These are phyloP conservation scores for Curvularia eragrostidis DNA, from an alignment of 2,329 filamentous ascomycete species.

Conservation along the genomic window DNA sequence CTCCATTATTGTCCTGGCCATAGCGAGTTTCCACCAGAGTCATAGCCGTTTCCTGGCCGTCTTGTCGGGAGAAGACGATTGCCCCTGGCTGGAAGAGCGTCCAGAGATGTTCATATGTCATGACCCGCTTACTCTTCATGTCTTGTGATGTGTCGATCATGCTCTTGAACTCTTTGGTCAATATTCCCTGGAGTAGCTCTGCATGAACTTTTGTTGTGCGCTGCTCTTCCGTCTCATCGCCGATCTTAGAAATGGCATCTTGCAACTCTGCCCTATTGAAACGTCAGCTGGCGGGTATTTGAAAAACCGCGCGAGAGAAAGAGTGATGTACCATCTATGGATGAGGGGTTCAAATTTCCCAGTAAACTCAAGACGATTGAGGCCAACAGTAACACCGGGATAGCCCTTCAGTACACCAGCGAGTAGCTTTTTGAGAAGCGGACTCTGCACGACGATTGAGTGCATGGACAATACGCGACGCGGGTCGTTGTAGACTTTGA, in stretches of 20 bases:
- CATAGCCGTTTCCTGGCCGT: conserved; percentile 48
- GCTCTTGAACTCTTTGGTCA: conserved; percentile 52
- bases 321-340: conserved; percentile 64
- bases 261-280: conserved; percentile 36
- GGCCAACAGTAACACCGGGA: conserved; percentile 66
- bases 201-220: conserved; percentile 49
- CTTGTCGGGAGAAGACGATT: conserved; percentile 41
- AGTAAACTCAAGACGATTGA: conserved; percentile 68
- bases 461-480: conserved; percentile 67
- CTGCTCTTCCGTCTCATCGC: conserved; percentile 37
- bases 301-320: not conserved
- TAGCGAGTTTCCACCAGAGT: conserved; percentile 41
- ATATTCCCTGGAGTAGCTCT: conserved; percentile 47
- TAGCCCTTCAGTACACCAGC: conserved; percentile 64
- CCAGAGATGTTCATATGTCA: conserved; percentile 55
- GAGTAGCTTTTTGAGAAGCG: conserved; percentile 65
- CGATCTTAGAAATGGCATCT: conserved; percentile 32
- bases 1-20: conserved; percentile 42
- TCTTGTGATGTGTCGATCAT: conserved; percentile 52
- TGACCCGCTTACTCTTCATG: conserved; percentile 50
- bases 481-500: conserved; percentile 56
- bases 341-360: conserved; percentile 70
- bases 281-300: not conserved
- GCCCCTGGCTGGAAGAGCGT: conserved; percentile 52
- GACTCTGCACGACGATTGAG: conserved; percentile 70